These are phyloP conservation scores for Linnemannia elongata DNA, from an alignment of 192 early-diverging fungal species.

Conservation along the genomic window DNA sequence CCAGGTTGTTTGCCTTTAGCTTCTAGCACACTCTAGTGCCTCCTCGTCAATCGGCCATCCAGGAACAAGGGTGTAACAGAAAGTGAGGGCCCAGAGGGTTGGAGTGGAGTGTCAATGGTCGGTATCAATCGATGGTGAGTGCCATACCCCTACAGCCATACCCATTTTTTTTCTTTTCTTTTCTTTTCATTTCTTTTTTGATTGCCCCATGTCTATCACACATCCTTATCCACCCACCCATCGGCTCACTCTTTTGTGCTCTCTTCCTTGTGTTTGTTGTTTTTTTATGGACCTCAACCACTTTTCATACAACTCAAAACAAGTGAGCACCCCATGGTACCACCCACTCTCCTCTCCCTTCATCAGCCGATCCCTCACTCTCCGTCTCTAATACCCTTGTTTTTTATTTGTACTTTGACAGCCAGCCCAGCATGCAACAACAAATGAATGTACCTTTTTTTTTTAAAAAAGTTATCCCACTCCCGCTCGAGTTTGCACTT, in stretches of 20 bases:
- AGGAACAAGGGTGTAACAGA: too few species aligned
- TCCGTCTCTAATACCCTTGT: neutral
- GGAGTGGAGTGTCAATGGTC: too few species aligned
- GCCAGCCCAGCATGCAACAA: neutral
- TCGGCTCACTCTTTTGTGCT: neutral
- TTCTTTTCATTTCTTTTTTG: neutral
- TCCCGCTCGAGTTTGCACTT: neutral
- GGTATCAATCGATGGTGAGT: too few species aligned
- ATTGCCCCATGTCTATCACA: neutral
- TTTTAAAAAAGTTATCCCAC: neutral
- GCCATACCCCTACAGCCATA: too few species aligned
- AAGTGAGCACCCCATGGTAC: neutral
- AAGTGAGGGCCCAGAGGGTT: too few species aligned
- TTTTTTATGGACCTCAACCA: neutral
- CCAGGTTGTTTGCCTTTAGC: neutral
- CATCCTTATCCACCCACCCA: neutral
- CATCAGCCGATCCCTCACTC: neutral
- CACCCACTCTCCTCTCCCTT: neutral
- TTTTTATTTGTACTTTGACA: conserved; percentile 6
- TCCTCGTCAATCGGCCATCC: too few species aligned
- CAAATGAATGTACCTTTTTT: neutral
- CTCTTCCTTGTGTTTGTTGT: neutral
- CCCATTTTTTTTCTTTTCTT: too few species aligned
- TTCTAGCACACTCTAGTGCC: too few species aligned
- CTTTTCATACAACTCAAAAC: conserved; percentile 25